Base-by-base conservation (phyloP, 148 eudicot species). In the Hydrangea macrophylla region DNA sequence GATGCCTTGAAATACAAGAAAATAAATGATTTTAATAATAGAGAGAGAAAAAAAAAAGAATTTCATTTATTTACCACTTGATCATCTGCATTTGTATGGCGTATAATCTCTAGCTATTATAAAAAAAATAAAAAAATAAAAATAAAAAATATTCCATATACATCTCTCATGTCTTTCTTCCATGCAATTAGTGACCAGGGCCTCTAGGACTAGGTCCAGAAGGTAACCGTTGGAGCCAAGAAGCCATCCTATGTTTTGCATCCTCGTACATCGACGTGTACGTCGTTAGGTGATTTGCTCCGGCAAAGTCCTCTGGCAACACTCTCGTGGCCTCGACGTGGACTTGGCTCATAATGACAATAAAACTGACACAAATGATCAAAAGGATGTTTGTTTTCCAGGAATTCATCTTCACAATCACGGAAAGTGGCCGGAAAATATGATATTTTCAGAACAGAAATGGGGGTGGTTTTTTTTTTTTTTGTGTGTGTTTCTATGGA, bases 191-290 rank as follows among this genome's bases (percentile, higher is more conserved):
- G 31, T 66, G 70, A 39, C 70, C 70, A 28, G 60, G 70, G 23
- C 70, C 70, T 54, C 22, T 53, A 20, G 70, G 60, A 60, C 70
- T 66, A 9, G 70, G 70, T 20, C 70, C 70, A 7, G 70, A 66
- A 9, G 70, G 45, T 9, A 66, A 24, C 7, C 42, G 24, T 32
- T 66, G 28, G 24, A 66, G 48, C 70, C 70, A 66, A 54, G 1
- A 53, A 1, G 70, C 55, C 60, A 65, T 65, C 25, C 58, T 48
- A 0, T 48, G 37, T 25, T 65, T 67, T 15, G 71, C 62, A n/a
- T 56, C 57, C 12, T 37, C 54, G 23, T 40, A 56, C 60, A 66
- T 66, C 11, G 17, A 15, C 26, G 71, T 62, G 45, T 55, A 68
- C 8, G 53, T 40, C 37, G 31, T 31, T 17, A 68, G 62, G 54